Conservation (phyloP, 176 grass and related monocot genomes). For the Phyllostachys edulis region DNA sequence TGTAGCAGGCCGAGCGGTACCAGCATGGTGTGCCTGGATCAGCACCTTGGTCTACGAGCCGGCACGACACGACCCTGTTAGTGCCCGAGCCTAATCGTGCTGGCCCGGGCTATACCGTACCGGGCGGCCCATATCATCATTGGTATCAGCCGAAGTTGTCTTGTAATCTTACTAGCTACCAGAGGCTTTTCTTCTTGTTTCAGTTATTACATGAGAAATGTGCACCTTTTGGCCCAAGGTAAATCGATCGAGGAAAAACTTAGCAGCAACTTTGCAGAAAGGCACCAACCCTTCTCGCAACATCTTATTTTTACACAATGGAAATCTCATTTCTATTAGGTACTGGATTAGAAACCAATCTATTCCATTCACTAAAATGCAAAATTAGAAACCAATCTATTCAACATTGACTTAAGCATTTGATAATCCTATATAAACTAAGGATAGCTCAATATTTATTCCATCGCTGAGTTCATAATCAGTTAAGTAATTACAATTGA, state of each 20-base stretch:
- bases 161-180: not conserved
- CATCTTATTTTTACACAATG: conserved; percentile 19
- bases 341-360: not conserved
- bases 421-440: not conserved
- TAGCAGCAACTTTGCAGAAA: conserved; percentile 16
- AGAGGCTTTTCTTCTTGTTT: not conserved
- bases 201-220: not conserved
- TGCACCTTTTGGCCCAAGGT: not conserved
- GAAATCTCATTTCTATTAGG: conserved; percentile 11
- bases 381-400: not conserved
- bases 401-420: not conserved
- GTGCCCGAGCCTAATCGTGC: too few relatives aligned
- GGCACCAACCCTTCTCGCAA: not conserved
- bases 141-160: conserved; percentile 9
- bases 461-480: not conserved
- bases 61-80: too few relatives aligned
- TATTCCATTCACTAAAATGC: not conserved
- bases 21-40: too few relatives aligned
- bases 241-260: conserved; percentile 9
- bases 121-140: not conserved
- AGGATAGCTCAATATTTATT: not conserved
- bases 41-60: too few relatives aligned
- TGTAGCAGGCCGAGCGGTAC: too few relatives aligned
- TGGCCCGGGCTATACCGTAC: too few relatives aligned
- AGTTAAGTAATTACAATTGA: not conserved